A percentile compares a stretch with the other conserved stretches of the same genome.
Evolutionary conservation across 1,139 yeast genomes (phyloP).

Genomic region (Taphrina sp.): DNA sequence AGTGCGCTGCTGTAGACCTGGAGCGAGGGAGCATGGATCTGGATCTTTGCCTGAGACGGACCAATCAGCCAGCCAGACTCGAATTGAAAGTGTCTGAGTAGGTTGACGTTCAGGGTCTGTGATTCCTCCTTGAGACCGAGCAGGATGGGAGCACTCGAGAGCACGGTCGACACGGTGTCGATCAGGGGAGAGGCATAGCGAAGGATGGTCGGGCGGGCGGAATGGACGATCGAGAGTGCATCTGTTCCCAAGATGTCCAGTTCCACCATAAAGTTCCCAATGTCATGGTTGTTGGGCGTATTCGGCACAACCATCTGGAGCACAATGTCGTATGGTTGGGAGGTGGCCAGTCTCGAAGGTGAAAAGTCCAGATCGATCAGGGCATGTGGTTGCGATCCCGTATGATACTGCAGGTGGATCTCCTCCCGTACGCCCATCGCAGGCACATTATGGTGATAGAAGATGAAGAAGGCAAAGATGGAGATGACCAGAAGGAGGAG

Average conservation of each 20-base stretch:
- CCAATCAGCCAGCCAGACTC: conserved; percentile 14
- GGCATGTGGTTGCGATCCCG: neutral
- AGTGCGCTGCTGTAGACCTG: conserved; percentile 6
- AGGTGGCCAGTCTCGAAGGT: conserved; percentile 3
- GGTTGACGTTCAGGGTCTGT: conserved; percentile 9
- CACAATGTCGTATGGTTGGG: conserved; percentile 28
- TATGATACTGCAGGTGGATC: conserved; percentile 15
- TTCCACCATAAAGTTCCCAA: conserved; percentile 32
- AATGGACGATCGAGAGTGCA: neutral
- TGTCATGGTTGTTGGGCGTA: conserved; percentile 15
- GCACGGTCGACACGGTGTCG: conserved; percentile 4
- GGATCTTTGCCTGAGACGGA: conserved; percentile 13
- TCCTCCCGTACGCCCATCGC: conserved; percentile 1
- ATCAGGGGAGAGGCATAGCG: conserved; percentile 26
- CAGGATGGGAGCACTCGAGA: conserved; percentile 8
- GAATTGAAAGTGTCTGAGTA: conserved; percentile 16
- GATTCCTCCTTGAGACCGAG: conserved; percentile 18
- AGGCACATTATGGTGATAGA: conserved; percentile 25
- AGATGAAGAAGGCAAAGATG: conserved; percentile 17
- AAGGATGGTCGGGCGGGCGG: conserved; percentile 21
- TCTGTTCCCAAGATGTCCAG: conserved; percentile 14
- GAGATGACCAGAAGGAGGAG: conserved; percentile 13
- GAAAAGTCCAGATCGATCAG: conserved; percentile 11
- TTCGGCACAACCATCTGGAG: conserved; percentile 20
- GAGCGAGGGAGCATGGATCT: conserved; percentile 16